These are phyloP conservation scores for Mentha longifolia DNA, from an alignment of 257 asterid species.

Conservation along the genomic window DNA sequence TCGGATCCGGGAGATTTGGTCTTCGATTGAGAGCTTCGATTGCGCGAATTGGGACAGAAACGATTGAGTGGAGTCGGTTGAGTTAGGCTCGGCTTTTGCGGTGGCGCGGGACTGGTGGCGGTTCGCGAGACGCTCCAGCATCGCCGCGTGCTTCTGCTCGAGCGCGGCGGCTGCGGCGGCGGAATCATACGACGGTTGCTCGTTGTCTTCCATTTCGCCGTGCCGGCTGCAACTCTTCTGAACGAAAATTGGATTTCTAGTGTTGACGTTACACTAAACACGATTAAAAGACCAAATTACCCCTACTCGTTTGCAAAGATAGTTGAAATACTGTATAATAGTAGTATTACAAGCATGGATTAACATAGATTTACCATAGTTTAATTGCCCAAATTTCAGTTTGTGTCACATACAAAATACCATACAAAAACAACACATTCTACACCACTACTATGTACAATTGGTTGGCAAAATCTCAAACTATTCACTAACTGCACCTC, in stretches of 20 bases:
- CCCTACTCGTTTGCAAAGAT: no score
- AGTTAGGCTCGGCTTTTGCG: conserved; percentile 41
- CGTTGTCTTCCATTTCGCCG: conserved; percentile 54
- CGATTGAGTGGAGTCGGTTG: conserved; percentile 56
- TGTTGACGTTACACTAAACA: no score
- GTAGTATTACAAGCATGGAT: no score
- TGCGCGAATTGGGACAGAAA: conserved; percentile 69
- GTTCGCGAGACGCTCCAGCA: conserved; percentile 81
- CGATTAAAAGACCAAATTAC: no score
- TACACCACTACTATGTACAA: conserved; percentile 19
- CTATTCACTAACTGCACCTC: conserved; percentile 22
- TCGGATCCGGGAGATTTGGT: conserved; percentile 54
- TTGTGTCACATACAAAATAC: not conserved
- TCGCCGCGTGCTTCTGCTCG: conserved; percentile 72
- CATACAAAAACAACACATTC: not conserved
- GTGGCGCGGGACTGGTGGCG: conserved; percentile 66
- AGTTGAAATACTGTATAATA: no score
- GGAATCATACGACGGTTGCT: conserved; percentile 27
- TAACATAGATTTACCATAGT: no score
- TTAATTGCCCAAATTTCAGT: not conserved
- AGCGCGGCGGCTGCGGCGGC: conserved; percentile 38
- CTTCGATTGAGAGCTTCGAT: conserved; percentile 71
- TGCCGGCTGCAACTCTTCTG: not conserved
- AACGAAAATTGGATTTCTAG: no score
- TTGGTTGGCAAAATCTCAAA: conserved; percentile 30